Percentiles rank a stretch among this genome's conserved stretches.
These are phyloP conservation scores for Macrolepiota dolichaula DNA, from an alignment of 768 basidiomycete genomes.

Conservation along the genomic window DNA sequence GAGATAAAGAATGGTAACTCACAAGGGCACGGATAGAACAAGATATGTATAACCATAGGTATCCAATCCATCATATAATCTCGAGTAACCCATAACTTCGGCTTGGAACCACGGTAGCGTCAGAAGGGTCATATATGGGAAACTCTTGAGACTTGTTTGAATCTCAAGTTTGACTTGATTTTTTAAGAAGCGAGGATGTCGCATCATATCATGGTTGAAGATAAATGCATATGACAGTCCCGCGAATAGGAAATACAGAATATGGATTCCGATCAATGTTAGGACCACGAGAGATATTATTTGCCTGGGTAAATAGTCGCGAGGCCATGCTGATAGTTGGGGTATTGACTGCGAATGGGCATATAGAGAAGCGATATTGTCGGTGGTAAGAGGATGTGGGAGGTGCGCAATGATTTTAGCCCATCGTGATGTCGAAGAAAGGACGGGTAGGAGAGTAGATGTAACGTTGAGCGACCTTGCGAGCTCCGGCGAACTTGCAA, in stretches of 20 bases:
- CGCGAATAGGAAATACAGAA: constrained; percentile 91
- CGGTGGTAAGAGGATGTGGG: constrained; percentile 52
- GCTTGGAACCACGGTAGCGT: constrained; percentile 94
- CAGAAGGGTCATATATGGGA: constrained; percentile 77
- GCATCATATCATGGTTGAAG: constrained; percentile 95
- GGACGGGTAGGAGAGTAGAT: constrained; percentile 31
- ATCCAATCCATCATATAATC: constrained; percentile 71
- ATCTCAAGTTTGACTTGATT: constrained; percentile 88
- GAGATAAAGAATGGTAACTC: constrained; percentile 24
- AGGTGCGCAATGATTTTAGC: constrained; percentile 50
- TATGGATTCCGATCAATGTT: constrained; percentile 77
- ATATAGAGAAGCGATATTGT: constrained; percentile 29
- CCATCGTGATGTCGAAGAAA: constrained; percentile 40
- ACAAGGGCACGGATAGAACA: constrained; percentile 67
- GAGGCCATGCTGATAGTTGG: constrained; percentile 74
- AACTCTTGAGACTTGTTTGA: constrained; percentile 62
- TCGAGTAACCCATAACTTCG: constrained; percentile 84
- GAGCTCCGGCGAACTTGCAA: constrained; percentile 27
- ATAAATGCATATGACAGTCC: constrained; percentile 76
- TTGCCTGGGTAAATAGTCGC: constrained; percentile 81
- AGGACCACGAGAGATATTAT: constrained; percentile 64
- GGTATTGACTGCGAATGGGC: constrained; percentile 23
- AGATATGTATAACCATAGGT: constrained; percentile 81
- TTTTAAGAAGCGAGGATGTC: constrained; percentile 89
- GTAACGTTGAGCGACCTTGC: constrained; percentile 32